Evolutionary conservation across 2,329 filamentous ascomycete genomes (phyloP), one percentile per base, ranked within the genome.

Genomic region (Sarocladium oryzae): DNA sequence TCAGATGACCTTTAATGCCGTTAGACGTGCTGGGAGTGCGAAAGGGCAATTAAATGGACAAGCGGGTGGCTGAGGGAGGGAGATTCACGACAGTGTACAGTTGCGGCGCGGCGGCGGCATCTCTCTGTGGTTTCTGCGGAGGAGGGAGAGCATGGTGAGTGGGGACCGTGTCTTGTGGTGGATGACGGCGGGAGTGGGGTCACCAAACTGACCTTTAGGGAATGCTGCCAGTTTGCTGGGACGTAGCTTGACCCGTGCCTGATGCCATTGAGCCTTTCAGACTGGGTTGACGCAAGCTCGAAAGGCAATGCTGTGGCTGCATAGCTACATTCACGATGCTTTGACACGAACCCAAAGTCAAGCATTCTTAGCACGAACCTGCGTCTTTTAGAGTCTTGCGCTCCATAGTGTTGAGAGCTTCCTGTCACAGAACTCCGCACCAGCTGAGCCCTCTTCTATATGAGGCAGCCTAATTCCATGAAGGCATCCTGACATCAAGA

Each of bases 171-270:
- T 43, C 40, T 43, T 11, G 13, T 9, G 21, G 43, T 24, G 18
- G 26, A 15, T 48, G 26, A 26, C 26, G 43, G 43, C 43, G 43
- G 43, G 43, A 48, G 43, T 48, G 43, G 43, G n/a, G 43, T 33
- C 40, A 20, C 43, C n/a, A 10, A 30, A 43, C 23, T 26, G 40
- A 28, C 4, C 23, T 43, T 23, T 28, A 28, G n/a, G 40, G 40
- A 43, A 26, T 43, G 40, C 40, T 16, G 20, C 40, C 40, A 26
- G 13, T 15, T 26, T 8, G 21, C 21, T 43, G 23, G 23, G 40
- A 28, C 40, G 36, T n/a, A 40, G 36, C 36, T 21, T 20, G 18
- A 40, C 36, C 8, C 11, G 7, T 21, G 18, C 4, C 16, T 8
- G 11, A 9, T 21, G n/a, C n/a, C n/a, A n/a, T n/a, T n/a, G n/a